Evolutionary conservation across 2,329 filamentous ascomycete species (phyloP), one percentile per base, ranked within the genome.

Genomic region (Alternaria sp.): DNA sequence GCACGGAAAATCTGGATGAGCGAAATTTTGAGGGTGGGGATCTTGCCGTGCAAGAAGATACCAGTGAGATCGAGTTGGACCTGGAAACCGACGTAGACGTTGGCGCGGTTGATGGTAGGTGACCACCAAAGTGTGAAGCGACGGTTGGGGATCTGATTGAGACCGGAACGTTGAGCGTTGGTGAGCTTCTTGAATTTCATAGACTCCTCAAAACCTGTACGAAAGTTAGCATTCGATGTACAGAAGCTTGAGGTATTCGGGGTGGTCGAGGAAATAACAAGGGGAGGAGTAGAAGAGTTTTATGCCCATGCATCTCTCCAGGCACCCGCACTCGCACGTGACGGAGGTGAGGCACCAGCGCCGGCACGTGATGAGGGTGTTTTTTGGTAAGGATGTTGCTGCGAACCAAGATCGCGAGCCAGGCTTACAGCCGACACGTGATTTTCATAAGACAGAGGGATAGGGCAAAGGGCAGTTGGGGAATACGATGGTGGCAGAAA

Each of bases 181-280:
- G 96, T 99, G 63, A 99, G 84, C 81, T 99, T 99, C 83, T 99
- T 99, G 86, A 97, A 99, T 70, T 98, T 97, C 96, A 99, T 98
- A 0, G 80, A 84, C 63, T 85, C 83, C 65, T 77, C 71, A 43
- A 78, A 77, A 50, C 70, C 59, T 59, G 2, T 49, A 32, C 1
- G 17, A 44, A 57, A 85, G 74, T 15, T 50, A 49, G 45, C 45
- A 49, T 28, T 47, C 21, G 21, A 17, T 26, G 36, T 3, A 49
- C 23, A 49, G 19, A n/a, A 17, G 23, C 13, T 3, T 47, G 8
- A 26, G 9, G 13, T 17, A 1, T 21, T 49, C 25, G 15, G 21
- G 3, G 44, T 46, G 23, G 3, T 44, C 10, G 40, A 19, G 17
- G 2, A 19, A 6, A 19, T 21, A 2, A 25, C 23, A 40, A 40